Evolutionary conservation across 441 rosid species (phyloP).

Genomic region (Brassica balearica): DNA sequence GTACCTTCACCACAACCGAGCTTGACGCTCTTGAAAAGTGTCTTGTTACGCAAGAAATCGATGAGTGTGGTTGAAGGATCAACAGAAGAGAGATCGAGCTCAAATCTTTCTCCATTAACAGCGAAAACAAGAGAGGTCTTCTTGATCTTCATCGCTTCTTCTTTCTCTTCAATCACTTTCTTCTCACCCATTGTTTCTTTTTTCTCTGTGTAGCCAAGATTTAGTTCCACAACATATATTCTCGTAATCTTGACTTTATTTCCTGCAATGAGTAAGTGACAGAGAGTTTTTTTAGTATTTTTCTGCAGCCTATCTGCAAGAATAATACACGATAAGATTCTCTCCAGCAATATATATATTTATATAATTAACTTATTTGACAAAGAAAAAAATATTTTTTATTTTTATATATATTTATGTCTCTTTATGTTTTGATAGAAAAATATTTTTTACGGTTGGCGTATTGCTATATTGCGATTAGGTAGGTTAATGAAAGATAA

Average conservation of each 20-base stretch:
- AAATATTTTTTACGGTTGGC: background rate
- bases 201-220: constrained; percentile 2
- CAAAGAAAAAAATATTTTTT: background rate
- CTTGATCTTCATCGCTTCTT: constrained; percentile 27
- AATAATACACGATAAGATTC: background rate
- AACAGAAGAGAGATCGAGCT: constrained; percentile 54
- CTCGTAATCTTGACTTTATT: constrained; percentile 6
- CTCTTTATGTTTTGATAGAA: background rate
- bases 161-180: constrained; percentile 11
- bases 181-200: background rate
- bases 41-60: constrained; percentile 71
- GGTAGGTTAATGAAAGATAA: background rate
- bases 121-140: constrained; percentile 63
- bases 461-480: too few species aligned
- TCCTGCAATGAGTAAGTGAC: background rate
- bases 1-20: constrained; percentile 93
- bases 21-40: constrained; percentile 82
- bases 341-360: background rate
- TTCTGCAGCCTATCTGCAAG: background rate
- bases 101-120: constrained; percentile 73
- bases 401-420: background rate
- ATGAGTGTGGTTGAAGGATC: constrained; percentile 81
- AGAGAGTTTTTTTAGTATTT: constrained; percentile 4
- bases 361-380: background rate
- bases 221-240: background rate